phyloP scores from a whole-genome alignment of 441 rosid genomes.

The Adansonia grandidieri region DNA sequence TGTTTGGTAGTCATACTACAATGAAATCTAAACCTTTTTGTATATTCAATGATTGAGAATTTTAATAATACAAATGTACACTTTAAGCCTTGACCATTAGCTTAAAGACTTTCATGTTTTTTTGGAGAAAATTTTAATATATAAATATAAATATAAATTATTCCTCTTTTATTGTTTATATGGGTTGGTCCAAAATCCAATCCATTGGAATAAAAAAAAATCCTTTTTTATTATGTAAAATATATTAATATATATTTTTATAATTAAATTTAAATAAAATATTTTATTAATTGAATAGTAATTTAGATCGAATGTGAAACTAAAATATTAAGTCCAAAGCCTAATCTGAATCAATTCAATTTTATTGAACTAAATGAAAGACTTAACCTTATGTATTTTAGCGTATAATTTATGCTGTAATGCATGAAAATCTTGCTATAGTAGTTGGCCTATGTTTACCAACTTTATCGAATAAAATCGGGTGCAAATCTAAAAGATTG shows the following conservation, averaged over 20 bases:
- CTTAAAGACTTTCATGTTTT: not conserved
- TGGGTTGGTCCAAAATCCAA: no score
- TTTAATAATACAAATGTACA: not conserved
- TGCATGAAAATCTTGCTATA: constrained; percentile 5
- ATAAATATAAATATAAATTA: not conserved
- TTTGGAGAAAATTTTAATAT: not conserved
- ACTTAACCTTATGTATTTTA: no score
- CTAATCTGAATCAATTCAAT: no score
- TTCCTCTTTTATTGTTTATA: not conserved
- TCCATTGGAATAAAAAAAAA: no score
- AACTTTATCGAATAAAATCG: constrained; percentile 7
- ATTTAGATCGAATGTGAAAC: no score
- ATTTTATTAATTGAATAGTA: no score
- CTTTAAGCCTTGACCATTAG: not conserved
- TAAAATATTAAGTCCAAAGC: no score
- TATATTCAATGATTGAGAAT: constrained; percentile 35
- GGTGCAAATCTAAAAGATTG: not conserved
- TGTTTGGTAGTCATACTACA: constrained; percentile 37
- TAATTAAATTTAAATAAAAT: no score
- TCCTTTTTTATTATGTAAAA: no score
- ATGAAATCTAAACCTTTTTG: constrained; percentile 29
- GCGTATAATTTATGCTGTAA: no score
- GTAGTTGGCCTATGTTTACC: not conserved
- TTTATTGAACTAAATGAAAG: no score
- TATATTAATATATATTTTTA: not conserved